Base-by-base conservation (phyloP, 2,329 filamentous ascomycete species). In the Pseudocercospora crystallina region DNA sequence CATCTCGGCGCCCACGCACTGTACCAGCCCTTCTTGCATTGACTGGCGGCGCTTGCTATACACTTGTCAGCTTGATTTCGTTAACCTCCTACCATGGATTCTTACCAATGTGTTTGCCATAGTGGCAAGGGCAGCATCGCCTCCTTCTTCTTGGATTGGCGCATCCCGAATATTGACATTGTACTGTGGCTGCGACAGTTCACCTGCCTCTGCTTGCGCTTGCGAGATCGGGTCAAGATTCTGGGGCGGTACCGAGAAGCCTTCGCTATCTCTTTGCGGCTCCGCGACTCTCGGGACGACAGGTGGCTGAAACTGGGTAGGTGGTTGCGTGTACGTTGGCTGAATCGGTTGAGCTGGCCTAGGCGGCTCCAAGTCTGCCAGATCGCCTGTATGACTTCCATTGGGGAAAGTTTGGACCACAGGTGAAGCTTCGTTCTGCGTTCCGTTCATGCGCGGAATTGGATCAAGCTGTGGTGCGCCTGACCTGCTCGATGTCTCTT, bases 1-100 rank as follows among this genome's bases (percentile, higher is more conserved):
- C 89, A 68, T 97, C 92, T 66, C 94, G 82, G 54, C 94, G 86
- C 44, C 94, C 94, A 60, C 94, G 83, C 12, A 95, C 76, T 11
- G 90, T 96, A 39, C 88, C 86, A 11, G 81, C 75, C 52, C 71
- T 69, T 35, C 71, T 70, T 13, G 52, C 49, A 29, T 57, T 59
- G 20, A 57, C 80, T 14, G 90, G 83, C 49, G 84, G 80, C 20
- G 72, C 71, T 69, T 79, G 69, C 71, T 33, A 13, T 3, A 11
- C 7, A 11, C 5, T 15, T 14, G 14, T 49, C 8, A 35, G 15
- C 8, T 30, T 5, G 34, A 9, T 26, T 4, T 4, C 20, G 7
- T 26, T 26, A 26, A 7, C 20, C 20, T 26, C 4, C 4, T 7
- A 7, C 3, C 3, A 7, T 7, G 20, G 83, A 63, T 20, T 63